phyloP scores from a whole-genome alignment of 306 rosid genomes.

The Sicyos edulis region DNA sequence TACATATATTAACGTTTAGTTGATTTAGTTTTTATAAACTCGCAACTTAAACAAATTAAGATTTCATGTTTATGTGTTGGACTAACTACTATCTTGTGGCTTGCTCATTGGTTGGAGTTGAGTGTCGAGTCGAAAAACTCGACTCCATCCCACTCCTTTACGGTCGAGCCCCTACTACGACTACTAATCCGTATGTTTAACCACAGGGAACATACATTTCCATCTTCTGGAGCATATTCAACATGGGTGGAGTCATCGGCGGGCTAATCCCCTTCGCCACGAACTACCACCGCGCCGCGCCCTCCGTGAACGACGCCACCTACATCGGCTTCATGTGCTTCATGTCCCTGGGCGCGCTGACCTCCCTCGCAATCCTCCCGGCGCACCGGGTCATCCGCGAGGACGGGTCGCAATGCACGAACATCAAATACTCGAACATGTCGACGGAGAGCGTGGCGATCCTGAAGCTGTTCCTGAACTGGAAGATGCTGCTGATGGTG shows the following conservation, averaged over 20 bases:
- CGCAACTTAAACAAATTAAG: too few relatives aligned
- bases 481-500: conserved; percentile 76
- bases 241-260: conserved; percentile 88
- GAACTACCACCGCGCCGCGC: conserved; percentile 51
- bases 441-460: conserved; percentile 44
- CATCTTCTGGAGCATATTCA: conserved; percentile 85
- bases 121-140: too few relatives aligned
- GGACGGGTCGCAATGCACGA: conserved; percentile 62
- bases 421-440: conserved; percentile 52
- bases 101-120: too few relatives aligned
- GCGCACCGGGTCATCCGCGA: conserved; percentile 62
- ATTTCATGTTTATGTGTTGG: too few relatives aligned
- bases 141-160: too few relatives aligned
- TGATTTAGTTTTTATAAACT: too few relatives aligned
- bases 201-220: conserved; percentile 61
- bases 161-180: too few relatives aligned
- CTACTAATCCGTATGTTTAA: too few relatives aligned
- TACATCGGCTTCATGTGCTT: conserved; percentile 81
- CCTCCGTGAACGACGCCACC: conserved; percentile 75
- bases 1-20: too few relatives aligned
- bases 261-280: conserved; percentile 68
- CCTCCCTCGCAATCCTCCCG: conserved; percentile 51
- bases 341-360: conserved; percentile 51
- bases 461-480: conserved; percentile 45
- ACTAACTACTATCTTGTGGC: too few relatives aligned